Conservation (phyloP, 169 alveolate genomes). For the Babesia gibsoni region DNA sequence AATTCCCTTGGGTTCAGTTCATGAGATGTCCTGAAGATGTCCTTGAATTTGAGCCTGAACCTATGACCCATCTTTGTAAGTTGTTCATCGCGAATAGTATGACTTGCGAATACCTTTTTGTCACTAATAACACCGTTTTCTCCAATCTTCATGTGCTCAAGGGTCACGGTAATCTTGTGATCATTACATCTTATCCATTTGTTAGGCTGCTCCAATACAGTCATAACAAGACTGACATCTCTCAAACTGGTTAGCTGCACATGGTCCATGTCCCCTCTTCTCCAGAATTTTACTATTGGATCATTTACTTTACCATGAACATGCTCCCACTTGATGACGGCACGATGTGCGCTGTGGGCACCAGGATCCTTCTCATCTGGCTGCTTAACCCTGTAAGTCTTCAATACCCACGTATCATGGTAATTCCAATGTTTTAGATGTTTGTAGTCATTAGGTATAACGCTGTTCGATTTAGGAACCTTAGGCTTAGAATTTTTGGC, state of each 20-base stretch:
- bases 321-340: not conserved
- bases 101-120: not conserved
- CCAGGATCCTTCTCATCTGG: not conserved
- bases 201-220: too few relatives aligned
- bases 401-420: not conserved
- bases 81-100: too few relatives aligned
- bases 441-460: too few relatives aligned
- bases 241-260: not conserved
- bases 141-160: not conserved
- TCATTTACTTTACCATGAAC: not conserved
- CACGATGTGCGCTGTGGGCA: not conserved
- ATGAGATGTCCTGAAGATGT: not conserved
- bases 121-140: not conserved
- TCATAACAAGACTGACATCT: constrained; percentile 3
- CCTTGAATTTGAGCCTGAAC: constrained; percentile 11
- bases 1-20: not conserved
- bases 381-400: not conserved
- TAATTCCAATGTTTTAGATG: too few relatives aligned
- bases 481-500: too few relatives aligned
- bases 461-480: too few relatives aligned
- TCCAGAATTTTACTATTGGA: constrained; percentile 7
- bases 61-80: constrained; percentile 2
- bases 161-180: not conserved
- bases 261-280: not conserved
- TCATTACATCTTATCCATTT: too few relatives aligned